These are phyloP conservation scores for Chaetomium tenue DNA, from an alignment of 495 filamentous ascomycete genomes.

Conservation along the genomic window DNA sequence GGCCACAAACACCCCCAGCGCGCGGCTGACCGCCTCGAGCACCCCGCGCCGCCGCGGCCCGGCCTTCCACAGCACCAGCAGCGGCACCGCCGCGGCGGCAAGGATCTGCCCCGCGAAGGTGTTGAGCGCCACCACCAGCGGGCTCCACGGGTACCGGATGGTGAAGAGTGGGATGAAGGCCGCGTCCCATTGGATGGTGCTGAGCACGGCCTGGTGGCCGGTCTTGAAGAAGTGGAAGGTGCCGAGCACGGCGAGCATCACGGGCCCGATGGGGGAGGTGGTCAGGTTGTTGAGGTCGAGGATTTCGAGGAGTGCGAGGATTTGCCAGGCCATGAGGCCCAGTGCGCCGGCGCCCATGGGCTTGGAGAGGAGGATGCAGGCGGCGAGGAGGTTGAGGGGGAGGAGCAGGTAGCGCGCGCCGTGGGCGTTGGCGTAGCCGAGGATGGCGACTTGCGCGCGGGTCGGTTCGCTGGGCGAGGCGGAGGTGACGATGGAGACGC, in stretches of 20 bases:
- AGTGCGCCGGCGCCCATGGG: slow-evolving; percentile 90
- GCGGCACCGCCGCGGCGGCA: slow-evolving; percentile 71
- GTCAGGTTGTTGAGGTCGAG: slow-evolving; percentile 72
- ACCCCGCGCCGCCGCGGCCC: slow-evolving; percentile 57
- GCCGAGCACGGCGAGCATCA: slow-evolving; percentile 79
- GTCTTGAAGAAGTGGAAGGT: slow-evolving; percentile 97
- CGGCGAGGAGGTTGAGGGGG: slow-evolving; percentile 70
- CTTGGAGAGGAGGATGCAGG: slow-evolving; percentile 79
- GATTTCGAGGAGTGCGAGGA: slow-evolving; percentile 84
- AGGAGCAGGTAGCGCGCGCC: slow-evolving; percentile 89
- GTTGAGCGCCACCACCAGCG: slow-evolving; percentile 78
- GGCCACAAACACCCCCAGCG: slow-evolving; percentile 67
- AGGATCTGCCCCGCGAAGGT: slow-evolving; percentile 87
- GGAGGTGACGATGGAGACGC: slow-evolving; percentile 57
- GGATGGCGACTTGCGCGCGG: slow-evolving; percentile 65
- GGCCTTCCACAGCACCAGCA: slow-evolving; percentile 82
- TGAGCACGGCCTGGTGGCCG: slow-evolving; percentile 86
- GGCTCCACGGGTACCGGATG: slow-evolving; percentile 85
- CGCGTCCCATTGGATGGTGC: slow-evolving; percentile 93
- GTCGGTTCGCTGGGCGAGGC: slow-evolving; percentile 38
- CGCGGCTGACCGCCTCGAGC: slow-evolving; percentile 66
- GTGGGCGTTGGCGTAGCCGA: slow-evolving; percentile 89
- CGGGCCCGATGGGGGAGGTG: slow-evolving; percentile 72
- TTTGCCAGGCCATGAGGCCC: slow-evolving; percentile 75
- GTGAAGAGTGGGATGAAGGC: slow-evolving; percentile 86